Percentiles rank a stretch among this genome's conserved stretches.
phyloP scores from a whole-genome alignment of 108 stramenopile genomes.

The Skeletonema marinoi region DNA sequence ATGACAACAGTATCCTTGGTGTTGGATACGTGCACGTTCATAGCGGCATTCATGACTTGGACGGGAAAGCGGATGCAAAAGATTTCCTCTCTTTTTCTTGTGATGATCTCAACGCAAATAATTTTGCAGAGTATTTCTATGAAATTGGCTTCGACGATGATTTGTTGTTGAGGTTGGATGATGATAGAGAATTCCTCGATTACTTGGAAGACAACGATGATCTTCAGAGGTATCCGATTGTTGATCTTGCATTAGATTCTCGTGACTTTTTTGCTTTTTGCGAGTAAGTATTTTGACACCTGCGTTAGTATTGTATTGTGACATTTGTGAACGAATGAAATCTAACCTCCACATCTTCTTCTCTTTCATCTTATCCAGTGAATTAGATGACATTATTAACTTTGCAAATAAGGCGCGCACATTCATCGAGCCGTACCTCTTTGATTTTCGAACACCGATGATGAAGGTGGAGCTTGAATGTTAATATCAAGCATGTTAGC shows the following conservation, averaged over 20 bases:
- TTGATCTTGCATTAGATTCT: background rate
- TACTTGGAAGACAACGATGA: background rate
- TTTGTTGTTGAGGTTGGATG: background rate
- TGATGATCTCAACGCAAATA: background rate
- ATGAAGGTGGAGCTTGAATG: background rate
- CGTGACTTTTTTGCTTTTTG: background rate
- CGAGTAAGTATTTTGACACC: background rate
- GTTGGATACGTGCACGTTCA: background rate
- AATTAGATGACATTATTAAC: background rate
- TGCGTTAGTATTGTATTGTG: background rate
- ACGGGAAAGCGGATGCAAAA: background rate
- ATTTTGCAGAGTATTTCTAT: background rate
- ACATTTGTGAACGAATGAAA: background rate
- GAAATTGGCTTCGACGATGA: background rate
- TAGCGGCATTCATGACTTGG: background rate
- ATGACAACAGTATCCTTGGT: slow-evolving; percentile 1
- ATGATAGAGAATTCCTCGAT: background rate
- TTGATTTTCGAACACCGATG: background rate
- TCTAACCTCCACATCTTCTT: background rate
- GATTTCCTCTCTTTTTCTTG: background rate
- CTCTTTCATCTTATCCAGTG: background rate
- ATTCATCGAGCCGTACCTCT: background rate
- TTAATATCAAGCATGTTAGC: background rate
- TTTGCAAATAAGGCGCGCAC: background rate
- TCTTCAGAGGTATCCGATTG: background rate